Base-by-base conservation (phyloP, 768 basidiomycete genomes). In the Psilocybe tampanensis region DNA sequence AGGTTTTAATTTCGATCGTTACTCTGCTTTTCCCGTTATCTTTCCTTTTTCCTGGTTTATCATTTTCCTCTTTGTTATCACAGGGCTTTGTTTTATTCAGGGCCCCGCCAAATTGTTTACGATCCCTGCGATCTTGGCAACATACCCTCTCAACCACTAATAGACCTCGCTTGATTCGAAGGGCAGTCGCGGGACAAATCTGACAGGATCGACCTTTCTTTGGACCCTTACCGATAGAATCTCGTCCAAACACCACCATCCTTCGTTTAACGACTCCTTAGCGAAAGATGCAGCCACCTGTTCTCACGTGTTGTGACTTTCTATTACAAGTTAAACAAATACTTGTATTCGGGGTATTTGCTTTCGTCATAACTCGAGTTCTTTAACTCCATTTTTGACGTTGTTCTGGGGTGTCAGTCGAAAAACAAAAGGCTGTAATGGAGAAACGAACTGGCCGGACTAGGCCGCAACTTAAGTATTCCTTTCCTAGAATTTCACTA, bases 141-240 rank as follows among this genome's bases (percentile, higher is more conserved):
- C 55, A 56, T 43, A 50, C 44, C 49, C 55, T 51, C 55, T 56
- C 55, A 56, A 56, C 51, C 55, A 51, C 48, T 50, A 44, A 18
- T 42, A 45, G 21, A 6, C 19, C 49, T 56, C 55, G 42, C 55
- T 50, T 56, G 55, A 42, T 50, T 42, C 32, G 8, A 17, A 44
- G 22, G 32, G 34, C 49, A 44, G 32, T 34, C 49, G 23, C 49
- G 48, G 32, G 55, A 44, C 33, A 51, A 12, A 33, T 34, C 43
- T 44, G 55, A 50, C 55, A 51, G 32, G 47, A 48, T 48, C 47
- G 47, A 48, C 47, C 17, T 48, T 48, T 48, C 18, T 29, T 48
- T 32, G 47, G 29, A 33, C 47, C 29, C 15, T 23, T 32, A 48
- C 47, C 47, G 29, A 48, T 48, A 48, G 47, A 48, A 48, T 48